Evolutionary conservation across 2,329 filamentous ascomycete genomes (phyloP).

Genomic region (Botrytis cinerea): DNA sequence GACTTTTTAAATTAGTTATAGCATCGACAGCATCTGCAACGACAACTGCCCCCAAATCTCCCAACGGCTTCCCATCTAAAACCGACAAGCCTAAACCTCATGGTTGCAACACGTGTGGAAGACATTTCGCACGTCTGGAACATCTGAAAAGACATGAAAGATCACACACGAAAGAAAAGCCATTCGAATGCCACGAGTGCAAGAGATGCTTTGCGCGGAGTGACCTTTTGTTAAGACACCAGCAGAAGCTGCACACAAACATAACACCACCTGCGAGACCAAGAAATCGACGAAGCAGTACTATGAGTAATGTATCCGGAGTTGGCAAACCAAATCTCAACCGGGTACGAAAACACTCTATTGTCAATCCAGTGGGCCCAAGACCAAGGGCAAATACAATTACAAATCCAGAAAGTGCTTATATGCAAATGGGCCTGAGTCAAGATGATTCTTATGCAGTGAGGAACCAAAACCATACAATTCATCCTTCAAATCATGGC

Average conservation of each 20-base stretch:
- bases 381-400: conserved; percentile 94
- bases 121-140: conserved; percentile 92
- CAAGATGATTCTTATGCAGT: conserved; percentile 47
- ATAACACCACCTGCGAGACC: conserved; percentile 85
- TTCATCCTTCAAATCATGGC: conserved; percentile 8
- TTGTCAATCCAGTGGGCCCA: conserved; percentile 71
- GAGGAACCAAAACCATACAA: conserved; percentile 37
- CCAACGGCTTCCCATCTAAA: conserved; percentile 68
- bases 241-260: conserved; percentile 97
- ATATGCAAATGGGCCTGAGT: conserved; percentile 62
- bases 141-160: conserved; percentile 96
- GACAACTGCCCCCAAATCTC: conserved; percentile 32
- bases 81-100: conserved; percentile 97
- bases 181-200: conserved; percentile 95
- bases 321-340: conserved; percentile 66
- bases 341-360: conserved; percentile 88
- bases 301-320: conserved; percentile 63
- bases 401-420: conserved; percentile 80
- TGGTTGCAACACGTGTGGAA: conserved; percentile 85
- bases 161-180: conserved; percentile 97
- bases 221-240: conserved; percentile 88
- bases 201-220: conserved; percentile 91
- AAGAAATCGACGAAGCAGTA: conserved; percentile 86
- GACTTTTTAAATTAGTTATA: background rate
- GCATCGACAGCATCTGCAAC: conserved; percentile 29